Evolutionary conservation across 768 basidiomycete species (phyloP).

Genomic region (Suillus occidentalis): DNA sequence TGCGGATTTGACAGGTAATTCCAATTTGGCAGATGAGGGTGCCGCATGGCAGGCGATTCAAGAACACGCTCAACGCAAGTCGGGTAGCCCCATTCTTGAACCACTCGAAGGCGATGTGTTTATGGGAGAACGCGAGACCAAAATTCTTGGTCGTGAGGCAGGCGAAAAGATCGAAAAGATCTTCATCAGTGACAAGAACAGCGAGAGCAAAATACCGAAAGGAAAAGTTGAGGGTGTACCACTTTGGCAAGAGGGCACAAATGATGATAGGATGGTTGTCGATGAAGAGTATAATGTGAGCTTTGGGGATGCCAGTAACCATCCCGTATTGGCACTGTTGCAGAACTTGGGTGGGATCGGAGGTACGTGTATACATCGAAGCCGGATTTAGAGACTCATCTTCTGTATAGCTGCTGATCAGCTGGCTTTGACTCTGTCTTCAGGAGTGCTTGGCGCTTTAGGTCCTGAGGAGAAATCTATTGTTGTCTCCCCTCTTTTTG

Average conservation of each 20-base stretch:
- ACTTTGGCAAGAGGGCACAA: conserved; percentile 32
- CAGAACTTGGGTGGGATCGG: conserved; percentile 28
- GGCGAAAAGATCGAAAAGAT: conserved; percentile 47
- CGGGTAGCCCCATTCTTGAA: conserved; percentile 15
- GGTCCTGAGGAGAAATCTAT: conserved; percentile 28
- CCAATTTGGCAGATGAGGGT: conserved; percentile 36
- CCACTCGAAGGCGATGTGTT: conserved; percentile 22
- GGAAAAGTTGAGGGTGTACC: conserved; percentile 23
- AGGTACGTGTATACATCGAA: conserved; percentile 32
- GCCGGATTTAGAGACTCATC: conserved; percentile 3
- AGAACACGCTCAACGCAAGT: conserved; percentile 19
- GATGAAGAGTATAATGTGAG: neutral
- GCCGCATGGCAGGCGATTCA: conserved; percentile 40
- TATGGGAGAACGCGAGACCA: conserved; percentile 37
- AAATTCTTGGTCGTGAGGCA: conserved; percentile 29
- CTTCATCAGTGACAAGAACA: conserved; percentile 40
- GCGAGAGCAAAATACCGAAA: conserved; percentile 23
- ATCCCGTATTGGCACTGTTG: conserved; percentile 33
- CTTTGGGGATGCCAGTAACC: conserved; percentile 16
- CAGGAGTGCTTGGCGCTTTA: conserved; percentile 39
- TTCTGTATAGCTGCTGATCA: conserved; percentile 38
- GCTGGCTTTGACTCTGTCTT: conserved; percentile 41
- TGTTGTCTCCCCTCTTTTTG: conserved; percentile 41
- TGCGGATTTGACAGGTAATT: conserved; percentile 16
- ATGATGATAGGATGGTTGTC: conserved; percentile 18